These are phyloP conservation scores for Aspergillus aculeatinus DNA, from an alignment of 2,329 filamentous ascomycete genomes.

Conservation along the genomic window DNA sequence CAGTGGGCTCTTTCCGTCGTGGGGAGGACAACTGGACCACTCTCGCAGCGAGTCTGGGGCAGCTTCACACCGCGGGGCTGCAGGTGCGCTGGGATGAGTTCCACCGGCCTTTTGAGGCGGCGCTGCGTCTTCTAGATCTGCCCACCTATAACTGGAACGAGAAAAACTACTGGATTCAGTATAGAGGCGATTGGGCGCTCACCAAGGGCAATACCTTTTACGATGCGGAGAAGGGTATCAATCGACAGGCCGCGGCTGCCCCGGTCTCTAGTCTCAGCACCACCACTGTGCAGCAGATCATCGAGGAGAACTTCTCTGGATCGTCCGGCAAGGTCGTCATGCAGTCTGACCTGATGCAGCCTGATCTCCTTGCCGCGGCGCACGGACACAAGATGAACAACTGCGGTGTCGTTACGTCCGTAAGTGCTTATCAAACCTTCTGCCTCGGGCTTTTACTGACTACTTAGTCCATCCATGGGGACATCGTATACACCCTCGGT, in stretches of 20 bases:
- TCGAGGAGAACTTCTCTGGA: constrained; percentile 35
- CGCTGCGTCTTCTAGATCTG: constrained; percentile 59
- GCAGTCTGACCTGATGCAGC: constrained; percentile 43
- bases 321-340: constrained; percentile 34
- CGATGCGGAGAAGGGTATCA: constrained; percentile 34
- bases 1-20: constrained; percentile 59
- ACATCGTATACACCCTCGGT: constrained; percentile 29
- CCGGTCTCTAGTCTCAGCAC: no score
- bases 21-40: constrained; percentile 66
- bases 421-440: constrained; percentile 29
- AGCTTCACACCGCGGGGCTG: constrained; percentile 62
- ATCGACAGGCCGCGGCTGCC: no score
- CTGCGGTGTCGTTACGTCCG: constrained; percentile 45
- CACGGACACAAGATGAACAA: constrained; percentile 49
- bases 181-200: constrained; percentile 69
- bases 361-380: constrained; percentile 39
- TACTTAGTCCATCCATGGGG: constrained; percentile 24
- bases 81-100: constrained; percentile 69
- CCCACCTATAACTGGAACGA: constrained; percentile 68
- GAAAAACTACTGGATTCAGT: constrained; percentile 72
- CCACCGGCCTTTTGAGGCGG: constrained; percentile 59
- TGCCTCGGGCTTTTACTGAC: not conserved
- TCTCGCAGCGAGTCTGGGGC: constrained; percentile 56
- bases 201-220: constrained; percentile 53
- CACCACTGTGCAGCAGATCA: constrained; percentile 25